Evolutionary conservation across 73 alveolate species (phyloP).

Genomic region (Paramecium biaurelia): DNA sequence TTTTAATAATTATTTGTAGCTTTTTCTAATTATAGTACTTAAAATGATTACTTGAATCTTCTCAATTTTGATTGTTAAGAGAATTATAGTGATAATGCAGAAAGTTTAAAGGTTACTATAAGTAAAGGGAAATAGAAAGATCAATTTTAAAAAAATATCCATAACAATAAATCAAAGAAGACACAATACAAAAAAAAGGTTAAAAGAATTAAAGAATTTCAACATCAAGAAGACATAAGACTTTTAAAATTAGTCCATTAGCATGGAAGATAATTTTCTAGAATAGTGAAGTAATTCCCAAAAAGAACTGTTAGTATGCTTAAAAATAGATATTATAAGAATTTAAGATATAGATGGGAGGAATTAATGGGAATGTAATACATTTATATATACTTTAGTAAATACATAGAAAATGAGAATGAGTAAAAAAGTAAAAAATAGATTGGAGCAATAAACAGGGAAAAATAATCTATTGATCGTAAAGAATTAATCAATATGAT

Average conservation of each 20-base stretch:
- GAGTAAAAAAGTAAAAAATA: neutral
- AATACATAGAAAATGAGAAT: neutral
- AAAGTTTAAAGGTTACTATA: neutral
- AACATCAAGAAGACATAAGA: neutral
- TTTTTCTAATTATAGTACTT: neutral
- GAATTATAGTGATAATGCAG: neutral
- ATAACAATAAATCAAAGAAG: neutral
- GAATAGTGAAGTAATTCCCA: neutral
- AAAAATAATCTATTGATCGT: neutral
- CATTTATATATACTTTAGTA: neutral
- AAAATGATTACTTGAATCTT: neutral
- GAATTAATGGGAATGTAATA: neutral
- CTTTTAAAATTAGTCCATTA: neutral
- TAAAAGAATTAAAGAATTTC: neutral
- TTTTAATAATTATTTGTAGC: neutral
- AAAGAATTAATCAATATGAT: neutral
- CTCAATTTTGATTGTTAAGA: neutral
- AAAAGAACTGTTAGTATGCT: conserved; percentile 2
- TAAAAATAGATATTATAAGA: conserved; percentile 11
- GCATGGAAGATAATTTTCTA: neutral
- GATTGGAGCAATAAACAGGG: neutral
- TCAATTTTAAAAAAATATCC: neutral
- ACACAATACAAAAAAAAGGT: neutral
- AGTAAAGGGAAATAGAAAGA: neutral
- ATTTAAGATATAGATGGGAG: neutral